These are phyloP conservation scores for Ajuga chamaepitys DNA, from an alignment of 257 asterid genomes.

Conservation along the genomic window DNA sequence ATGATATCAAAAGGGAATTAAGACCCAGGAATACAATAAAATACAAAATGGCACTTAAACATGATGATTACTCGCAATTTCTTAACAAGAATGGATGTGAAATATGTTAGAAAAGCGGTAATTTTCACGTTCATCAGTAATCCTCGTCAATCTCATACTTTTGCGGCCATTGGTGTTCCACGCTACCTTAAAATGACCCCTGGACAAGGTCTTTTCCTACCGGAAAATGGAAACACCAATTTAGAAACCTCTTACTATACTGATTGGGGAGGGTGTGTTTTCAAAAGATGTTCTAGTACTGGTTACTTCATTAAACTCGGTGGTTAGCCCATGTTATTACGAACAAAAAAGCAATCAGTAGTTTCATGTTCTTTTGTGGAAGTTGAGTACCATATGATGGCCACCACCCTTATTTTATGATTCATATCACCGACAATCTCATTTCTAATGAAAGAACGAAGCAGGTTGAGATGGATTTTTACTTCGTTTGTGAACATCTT, in stretches of 20 bases:
- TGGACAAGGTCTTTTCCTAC: neutral
- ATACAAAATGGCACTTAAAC: too few relatives aligned
- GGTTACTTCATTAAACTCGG: neutral
- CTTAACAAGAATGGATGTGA: too few relatives aligned
- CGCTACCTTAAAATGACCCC: neutral
- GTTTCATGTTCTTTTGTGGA: neutral
- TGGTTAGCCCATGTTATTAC: neutral
- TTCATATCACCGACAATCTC: neutral
- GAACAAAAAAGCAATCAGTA: neutral
- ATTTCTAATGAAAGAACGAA: neutral
- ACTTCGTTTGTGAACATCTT: neutral
- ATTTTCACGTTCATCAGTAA: too few relatives aligned
- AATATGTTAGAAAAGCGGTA: too few relatives aligned
- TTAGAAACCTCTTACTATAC: neutral
- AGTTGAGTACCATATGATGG: neutral
- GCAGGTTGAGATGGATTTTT: too few relatives aligned
- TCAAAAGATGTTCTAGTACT: neutral
- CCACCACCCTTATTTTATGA: neutral
- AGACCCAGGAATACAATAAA: too few relatives aligned
- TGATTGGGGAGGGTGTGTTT: neutral
- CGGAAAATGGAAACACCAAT: neutral
- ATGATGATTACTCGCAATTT: too few relatives aligned
- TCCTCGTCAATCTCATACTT: too few relatives aligned
- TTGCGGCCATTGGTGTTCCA: too few relatives aligned
- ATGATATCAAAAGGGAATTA: too few relatives aligned